Evolutionary conservation across 257 asterid species (phyloP), one percentile per base, ranked within the genome.

Genomic region (Salvia miltiorrhiza): DNA sequence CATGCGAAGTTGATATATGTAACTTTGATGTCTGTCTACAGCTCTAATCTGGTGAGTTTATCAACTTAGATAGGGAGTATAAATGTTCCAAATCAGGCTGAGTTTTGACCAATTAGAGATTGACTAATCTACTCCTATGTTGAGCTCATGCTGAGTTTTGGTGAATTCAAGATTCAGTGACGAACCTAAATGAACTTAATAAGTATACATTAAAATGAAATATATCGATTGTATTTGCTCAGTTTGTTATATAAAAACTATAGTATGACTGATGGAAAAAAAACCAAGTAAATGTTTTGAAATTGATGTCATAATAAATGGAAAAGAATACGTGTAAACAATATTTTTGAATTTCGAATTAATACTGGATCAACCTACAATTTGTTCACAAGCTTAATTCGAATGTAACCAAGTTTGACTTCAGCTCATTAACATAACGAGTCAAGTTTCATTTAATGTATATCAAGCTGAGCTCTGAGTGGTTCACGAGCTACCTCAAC

Each of bases 11-110:
- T 20, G 28, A 63, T 56, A 64, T 30, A 21, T 53, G 53, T 54
- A 53, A 67, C 16, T 19, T 32, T 14, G 72, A 35, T 53, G 70
- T 67, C 56, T 56, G 73, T 19, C 50, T 58, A 30, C 61, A 35
- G 32, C 45, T 35, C 43, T 26, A 32, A 62, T 19, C 64, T 55
- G 5, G 16, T 45, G 33, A 35, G 40, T n/a, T n/a, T 54, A 19
- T 47, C 35, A 70, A 63, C 59, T 28, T 69, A 33, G 72, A 28
- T n/a, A 32, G 64, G 24, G 24, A 24, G 45, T 8, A 9, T 57
- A 32, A n/a, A 56, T 56, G 20, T 14, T 13, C 24, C 43, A 32
- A 30, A 7, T 9, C 23, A 5, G n/a, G 61, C 43, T 30, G 43
- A 28, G 43, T 26, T 56, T 55, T 28, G 40, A 39, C n/a, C 20